Evolutionary conservation across 2,329 filamentous ascomycete species (phyloP).

Genomic region (Trichoderma harzianum): DNA sequence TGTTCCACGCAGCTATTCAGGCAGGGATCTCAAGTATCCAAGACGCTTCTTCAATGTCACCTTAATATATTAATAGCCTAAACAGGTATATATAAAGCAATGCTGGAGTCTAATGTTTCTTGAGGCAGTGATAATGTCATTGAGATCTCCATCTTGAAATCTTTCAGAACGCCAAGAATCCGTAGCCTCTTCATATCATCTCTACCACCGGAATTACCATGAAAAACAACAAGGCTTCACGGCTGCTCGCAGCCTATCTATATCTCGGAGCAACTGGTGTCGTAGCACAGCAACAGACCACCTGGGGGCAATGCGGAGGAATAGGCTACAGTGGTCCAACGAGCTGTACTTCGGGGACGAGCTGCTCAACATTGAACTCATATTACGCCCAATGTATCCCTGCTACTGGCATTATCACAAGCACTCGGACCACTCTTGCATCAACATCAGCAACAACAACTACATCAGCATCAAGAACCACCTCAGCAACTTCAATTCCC

Average conservation of each 20-base stretch:
- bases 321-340: neutral
- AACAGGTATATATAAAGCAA: neutral
- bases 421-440: neutral
- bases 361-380: neutral
- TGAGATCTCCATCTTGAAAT: neutral
- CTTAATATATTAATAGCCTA: neutral
- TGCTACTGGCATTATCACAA: neutral
- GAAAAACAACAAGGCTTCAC: neutral
- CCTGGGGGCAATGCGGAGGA: constrained; percentile 1
- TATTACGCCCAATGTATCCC: constrained; percentile 5
- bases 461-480: neutral
- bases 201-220: neutral
- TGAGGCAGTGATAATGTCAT: neutral
- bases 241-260: constrained; percentile 1
- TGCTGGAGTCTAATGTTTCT: neutral
- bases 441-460: neutral
- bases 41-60: neutral
- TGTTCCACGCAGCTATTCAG: neutral
- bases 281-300: neutral
- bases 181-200: neutral
- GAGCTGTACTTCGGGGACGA: neutral
- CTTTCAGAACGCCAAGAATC: neutral
- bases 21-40: neutral
- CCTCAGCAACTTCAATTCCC: neutral
- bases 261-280: neutral